Percentiles rank a stretch among this genome's conserved stretches.
Evolutionary conservation across 2,329 filamentous ascomycete species (phyloP).

Genomic region (Sporothrix inflata): DNA sequence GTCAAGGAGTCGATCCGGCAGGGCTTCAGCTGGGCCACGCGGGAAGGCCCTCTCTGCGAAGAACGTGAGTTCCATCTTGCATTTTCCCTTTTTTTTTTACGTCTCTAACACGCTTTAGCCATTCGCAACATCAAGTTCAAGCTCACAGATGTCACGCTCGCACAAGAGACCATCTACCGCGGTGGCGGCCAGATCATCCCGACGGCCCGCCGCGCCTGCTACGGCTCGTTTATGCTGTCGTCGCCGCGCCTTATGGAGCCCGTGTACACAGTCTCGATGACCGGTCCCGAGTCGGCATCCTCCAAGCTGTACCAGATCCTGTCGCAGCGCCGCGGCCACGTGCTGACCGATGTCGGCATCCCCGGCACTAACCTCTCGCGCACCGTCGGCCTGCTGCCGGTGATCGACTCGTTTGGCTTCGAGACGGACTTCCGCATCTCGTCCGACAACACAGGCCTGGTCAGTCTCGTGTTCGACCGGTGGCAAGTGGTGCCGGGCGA

Average conservation of each 20-base stretch:
- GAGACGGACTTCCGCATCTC: slow-evolving; percentile 97
- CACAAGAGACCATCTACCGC: slow-evolving; percentile 88
- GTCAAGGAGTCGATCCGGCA: slow-evolving; percentile 93
- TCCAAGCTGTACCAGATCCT: slow-evolving; percentile 90
- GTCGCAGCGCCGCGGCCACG: slow-evolving; percentile 84
- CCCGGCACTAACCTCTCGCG: slow-evolving; percentile 93
- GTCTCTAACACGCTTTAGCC: slow-evolving; percentile 54
- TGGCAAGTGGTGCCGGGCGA: slow-evolving; percentile 97
- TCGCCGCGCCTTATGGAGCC: slow-evolving; percentile 96
- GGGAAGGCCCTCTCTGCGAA: slow-evolving; percentile 96
- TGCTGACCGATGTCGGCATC: slow-evolving; percentile 90
- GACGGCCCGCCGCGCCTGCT: slow-evolving; percentile 87
- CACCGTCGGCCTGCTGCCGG: slow-evolving; percentile 86
- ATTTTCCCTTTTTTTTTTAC: too few species aligned
- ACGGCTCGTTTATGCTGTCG: slow-evolving; percentile 96
- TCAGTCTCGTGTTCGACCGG: slow-evolving; percentile 90
- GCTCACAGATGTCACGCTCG: slow-evolving; percentile 86
- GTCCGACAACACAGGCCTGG: slow-evolving; percentile 88
- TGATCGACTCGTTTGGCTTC: slow-evolving; percentile 97
- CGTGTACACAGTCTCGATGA: slow-evolving; percentile 89
- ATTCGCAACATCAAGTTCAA: slow-evolving; percentile 99
- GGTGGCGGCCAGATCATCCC: slow-evolving; percentile 98
- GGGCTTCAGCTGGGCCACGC: slow-evolving; percentile 93
- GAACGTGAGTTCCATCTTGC: slow-evolving; percentile 93
- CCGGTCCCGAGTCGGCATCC: slow-evolving; percentile 86